Base-by-base conservation (phyloP, 1,139 yeast species). In the Geotrichum fermentans region DNA sequence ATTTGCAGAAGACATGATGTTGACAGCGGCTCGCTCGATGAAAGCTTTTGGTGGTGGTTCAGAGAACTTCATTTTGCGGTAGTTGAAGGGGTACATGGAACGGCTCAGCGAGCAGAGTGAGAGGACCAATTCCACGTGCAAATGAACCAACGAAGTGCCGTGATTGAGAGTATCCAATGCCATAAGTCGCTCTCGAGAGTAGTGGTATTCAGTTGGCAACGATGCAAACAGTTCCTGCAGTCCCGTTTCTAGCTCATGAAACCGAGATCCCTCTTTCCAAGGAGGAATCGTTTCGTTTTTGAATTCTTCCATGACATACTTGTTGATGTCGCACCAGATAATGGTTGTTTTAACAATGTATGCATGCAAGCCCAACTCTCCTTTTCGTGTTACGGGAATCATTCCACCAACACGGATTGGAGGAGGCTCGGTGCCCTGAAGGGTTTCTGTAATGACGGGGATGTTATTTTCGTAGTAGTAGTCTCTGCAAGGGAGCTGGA, bases 401-500 rank as follows among this genome's bases (percentile, higher is more conserved):
- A 7, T 30, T 4, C 28, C 43, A 41, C 36, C 49, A 47, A 14
- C 50, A 49, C 21, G 37, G 7, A 47, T 35, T 7, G 45, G 36
- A 2, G 48, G 40, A 8, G 52, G 52, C 2, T 20, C 34, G 10
- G 44, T 22, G 14, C 51, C 63, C 18, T 56, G 54, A 8, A 63
- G 53, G 11, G 61, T 57, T 18, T 61, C 59, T 1, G 68, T 59
- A 5, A 57, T 52, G 2, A 60, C 62, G 13, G 64, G 64, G 8
- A 63, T 59, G 40, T 57, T 58, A 44, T 59, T 58, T 33, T 58
- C 58, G 46, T 62, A 66, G 34, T 56, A 56, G 29, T 59, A 59
- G 42, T 63, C 65, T 5, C 62, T 58, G 36, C 67, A 62, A 1
- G 72, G 72, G 7, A 68, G 53, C 26, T 59, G 64, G 20, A 68